These are phyloP conservation scores for Flammula alnicola DNA, from an alignment of 1,284 basidiomycete species.

Conservation along the genomic window DNA sequence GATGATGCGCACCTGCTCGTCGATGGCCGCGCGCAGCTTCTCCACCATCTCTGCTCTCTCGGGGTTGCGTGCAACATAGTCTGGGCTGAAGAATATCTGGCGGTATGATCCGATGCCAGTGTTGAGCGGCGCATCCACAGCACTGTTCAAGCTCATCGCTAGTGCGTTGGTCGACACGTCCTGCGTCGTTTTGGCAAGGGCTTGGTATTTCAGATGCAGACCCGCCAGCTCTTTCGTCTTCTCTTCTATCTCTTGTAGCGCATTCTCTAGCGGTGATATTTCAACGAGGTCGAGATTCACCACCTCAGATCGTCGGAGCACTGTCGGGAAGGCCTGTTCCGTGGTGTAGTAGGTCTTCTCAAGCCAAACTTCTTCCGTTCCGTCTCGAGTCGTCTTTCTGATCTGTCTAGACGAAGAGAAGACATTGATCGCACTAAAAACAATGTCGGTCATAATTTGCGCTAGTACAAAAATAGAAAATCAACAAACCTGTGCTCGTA, in stretches of 20 bases:
- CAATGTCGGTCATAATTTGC: slow-evolving; percentile 6
- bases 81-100: slow-evolving; percentile 75
- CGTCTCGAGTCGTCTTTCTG: slow-evolving; percentile 61
- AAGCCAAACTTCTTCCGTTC: slow-evolving; percentile 80
- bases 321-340: slow-evolving; percentile 91
- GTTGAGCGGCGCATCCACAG: slow-evolving; percentile 83
- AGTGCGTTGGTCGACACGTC: slow-evolving; percentile 81
- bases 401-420: slow-evolving; percentile 82
- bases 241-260: slow-evolving; percentile 78
- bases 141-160: slow-evolving; percentile 86
- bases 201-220: slow-evolving; percentile 74
- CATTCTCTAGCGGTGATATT: slow-evolving; percentile 87
- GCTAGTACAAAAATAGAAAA: slow-evolving; percentile 5
- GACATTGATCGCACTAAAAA: slow-evolving; percentile 71
- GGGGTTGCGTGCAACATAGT: slow-evolving; percentile 72
- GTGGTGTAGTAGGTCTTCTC: slow-evolving; percentile 89
- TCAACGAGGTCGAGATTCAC: slow-evolving; percentile 77
- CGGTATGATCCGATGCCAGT: slow-evolving; percentile 82
- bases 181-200: slow-evolving; percentile 77
- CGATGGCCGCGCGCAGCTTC: slow-evolving; percentile 74
- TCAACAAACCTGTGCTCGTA: slow-evolving; percentile 79
- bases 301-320: slow-evolving; percentile 90
- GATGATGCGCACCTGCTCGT: slow-evolving; percentile 86
- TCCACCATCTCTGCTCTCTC: slow-evolving; percentile 74
- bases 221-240: slow-evolving; percentile 79